A percentile compares a stretch with the other conserved stretches of the same genome.
These are phyloP conservation scores for Dimocarpus longan DNA, from an alignment of 345 rosid genomes.

Conservation along the genomic window DNA sequence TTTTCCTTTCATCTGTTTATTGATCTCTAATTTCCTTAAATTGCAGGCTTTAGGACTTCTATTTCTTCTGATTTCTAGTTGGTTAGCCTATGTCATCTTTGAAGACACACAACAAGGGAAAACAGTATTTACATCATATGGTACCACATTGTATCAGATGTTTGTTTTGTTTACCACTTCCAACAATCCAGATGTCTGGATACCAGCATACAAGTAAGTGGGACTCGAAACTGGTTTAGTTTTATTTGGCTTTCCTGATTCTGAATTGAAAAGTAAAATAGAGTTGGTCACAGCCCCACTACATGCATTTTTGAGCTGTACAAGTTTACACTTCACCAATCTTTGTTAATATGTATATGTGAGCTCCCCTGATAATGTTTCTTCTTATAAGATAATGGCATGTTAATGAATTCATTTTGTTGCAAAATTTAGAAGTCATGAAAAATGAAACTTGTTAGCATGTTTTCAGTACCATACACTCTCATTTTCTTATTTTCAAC, in stretches of 20 bases:
- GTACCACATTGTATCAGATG: slow-evolving; percentile 81
- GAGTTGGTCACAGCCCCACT: not conserved
- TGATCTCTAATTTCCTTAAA: slow-evolving; percentile 30
- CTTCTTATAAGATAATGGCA: not conserved
- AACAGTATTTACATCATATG: slow-evolving; percentile 70
- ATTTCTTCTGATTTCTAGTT: slow-evolving; percentile 88
- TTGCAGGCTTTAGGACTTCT: slow-evolving; percentile 85
- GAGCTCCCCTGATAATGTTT: not conserved
- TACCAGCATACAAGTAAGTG: slow-evolving; percentile 96
- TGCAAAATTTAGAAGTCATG: not conserved
- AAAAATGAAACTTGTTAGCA: not conserved
- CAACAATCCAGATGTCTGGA: slow-evolving; percentile 99
- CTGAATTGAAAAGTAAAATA: slow-evolving; percentile 4
- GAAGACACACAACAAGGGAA: slow-evolving; percentile 93
- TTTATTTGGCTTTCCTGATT: not conserved
- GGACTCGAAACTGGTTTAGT: slow-evolving; percentile 5
- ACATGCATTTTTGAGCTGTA: not conserved
- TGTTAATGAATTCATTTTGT: not conserved
- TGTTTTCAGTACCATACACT: not conserved
- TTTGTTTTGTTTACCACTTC: slow-evolving; percentile 93
- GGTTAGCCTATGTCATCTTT: slow-evolving; percentile 95
- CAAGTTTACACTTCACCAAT: not conserved
- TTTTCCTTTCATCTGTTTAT: slow-evolving; percentile 5
- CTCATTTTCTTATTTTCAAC: not conserved
- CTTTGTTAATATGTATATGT: not conserved